Conservation (phyloP, 2,329 filamentous ascomycete genomes). For the Coniosporium uncinatum region DNA sequence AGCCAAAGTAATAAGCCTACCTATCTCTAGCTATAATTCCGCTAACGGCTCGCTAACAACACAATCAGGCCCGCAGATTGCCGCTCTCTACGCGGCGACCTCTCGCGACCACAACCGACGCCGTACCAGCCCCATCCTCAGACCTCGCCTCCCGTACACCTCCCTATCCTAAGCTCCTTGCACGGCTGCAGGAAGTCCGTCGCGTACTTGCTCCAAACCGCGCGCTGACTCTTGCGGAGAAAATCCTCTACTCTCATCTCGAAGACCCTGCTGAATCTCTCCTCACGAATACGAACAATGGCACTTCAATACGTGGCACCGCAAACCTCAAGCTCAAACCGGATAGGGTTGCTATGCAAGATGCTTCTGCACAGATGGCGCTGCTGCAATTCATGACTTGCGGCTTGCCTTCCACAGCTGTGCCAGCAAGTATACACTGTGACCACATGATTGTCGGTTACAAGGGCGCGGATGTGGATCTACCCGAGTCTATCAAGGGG, state of each 20-base stretch:
- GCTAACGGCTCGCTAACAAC: too few relatives aligned
- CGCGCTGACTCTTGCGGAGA: conserved; percentile 85
- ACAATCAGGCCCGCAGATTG: too few relatives aligned
- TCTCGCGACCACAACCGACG: conserved; percentile 4
- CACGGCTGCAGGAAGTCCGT: conserved; percentile 70
- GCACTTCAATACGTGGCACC: conserved; percentile 74
- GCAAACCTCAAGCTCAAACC: conserved; percentile 97
- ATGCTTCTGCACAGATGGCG: conserved; percentile 98
- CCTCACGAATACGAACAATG: conserved; percentile 76
- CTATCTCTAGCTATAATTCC: too few relatives aligned
- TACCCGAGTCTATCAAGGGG: conserved; percentile 78
- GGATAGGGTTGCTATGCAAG: conserved; percentile 98
- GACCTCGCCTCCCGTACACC: conserved; percentile 55
- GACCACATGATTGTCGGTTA: conserved; percentile 98
- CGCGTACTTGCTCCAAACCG: conserved; percentile 60
- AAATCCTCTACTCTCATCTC: conserved; percentile 96
- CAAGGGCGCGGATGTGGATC: conserved; percentile 80
- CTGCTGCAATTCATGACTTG: conserved; percentile 98
- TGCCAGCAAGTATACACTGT: conserved; percentile 97
- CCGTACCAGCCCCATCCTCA: conserved; percentile 7
- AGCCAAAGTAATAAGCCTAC: too few relatives aligned
- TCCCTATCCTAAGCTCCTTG: conserved; percentile 78
- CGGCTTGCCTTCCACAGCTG: conserved; percentile 80
- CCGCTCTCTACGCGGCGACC: too few relatives aligned
- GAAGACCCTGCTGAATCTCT: conserved; percentile 87